Evolutionary conservation across 1,284 basidiomycete species (phyloP).

Genomic region (Cerrena zonata): DNA sequence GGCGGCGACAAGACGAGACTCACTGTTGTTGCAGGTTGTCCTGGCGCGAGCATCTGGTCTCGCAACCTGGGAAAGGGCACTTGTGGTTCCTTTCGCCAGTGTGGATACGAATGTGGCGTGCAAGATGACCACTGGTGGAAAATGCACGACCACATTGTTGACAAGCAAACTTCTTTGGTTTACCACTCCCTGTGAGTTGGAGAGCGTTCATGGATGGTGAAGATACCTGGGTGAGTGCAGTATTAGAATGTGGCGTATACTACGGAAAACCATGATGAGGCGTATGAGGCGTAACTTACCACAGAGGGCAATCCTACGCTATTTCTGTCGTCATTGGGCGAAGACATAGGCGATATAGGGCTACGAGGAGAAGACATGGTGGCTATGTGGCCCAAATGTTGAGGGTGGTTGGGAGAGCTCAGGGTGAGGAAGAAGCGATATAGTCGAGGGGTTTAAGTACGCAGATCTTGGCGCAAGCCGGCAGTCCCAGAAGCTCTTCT

Average conservation of each 20-base stretch:
- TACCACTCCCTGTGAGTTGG: background rate
- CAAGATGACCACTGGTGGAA: slow-evolving; percentile 79
- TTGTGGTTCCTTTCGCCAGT: slow-evolving; percentile 78
- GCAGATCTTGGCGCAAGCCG: background rate
- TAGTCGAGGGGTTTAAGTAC: background rate
- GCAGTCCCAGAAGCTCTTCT: background rate
- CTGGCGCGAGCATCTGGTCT: slow-evolving; percentile 73
- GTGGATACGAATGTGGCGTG: slow-evolving; percentile 75
- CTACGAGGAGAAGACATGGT: background rate
- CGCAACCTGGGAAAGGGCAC: slow-evolving; percentile 78
- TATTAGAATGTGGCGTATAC: background rate
- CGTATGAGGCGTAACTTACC: background rate
- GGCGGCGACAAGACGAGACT: slow-evolving; percentile 29
- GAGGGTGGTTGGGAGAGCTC: background rate
- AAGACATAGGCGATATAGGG: background rate
- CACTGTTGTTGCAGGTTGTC: slow-evolving; percentile 82
- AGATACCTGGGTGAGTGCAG: background rate
- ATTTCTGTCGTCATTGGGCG: background rate
- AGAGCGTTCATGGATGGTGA: background rate
- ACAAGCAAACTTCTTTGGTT: slow-evolving; percentile 39
- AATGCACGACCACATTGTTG: slow-evolving; percentile 51
- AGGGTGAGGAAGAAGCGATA: background rate
- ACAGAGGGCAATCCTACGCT: background rate
- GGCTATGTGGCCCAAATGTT: background rate
- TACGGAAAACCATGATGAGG: background rate